These are phyloP conservation scores for Trapa incisa DNA, from an alignment of 345 rosid genomes.

Conservation along the genomic window DNA sequence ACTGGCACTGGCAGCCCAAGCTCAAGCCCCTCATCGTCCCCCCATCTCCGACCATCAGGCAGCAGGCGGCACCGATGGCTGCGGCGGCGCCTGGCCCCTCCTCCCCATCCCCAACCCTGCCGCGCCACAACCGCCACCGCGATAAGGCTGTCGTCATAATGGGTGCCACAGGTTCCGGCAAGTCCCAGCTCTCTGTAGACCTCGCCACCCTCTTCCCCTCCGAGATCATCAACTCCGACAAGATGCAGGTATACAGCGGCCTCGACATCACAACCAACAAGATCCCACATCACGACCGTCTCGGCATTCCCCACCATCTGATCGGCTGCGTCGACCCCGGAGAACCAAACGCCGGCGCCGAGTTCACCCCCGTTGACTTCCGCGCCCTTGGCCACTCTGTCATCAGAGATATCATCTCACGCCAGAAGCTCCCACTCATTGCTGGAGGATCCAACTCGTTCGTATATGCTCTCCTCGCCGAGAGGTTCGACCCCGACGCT, in stretches of 20 bases:
- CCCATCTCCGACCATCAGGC: neutral
- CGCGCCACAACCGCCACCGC: conserved; percentile 11
- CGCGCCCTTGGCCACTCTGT: conserved; percentile 37
- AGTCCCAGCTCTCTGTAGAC: conserved; percentile 70
- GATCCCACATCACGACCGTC: conserved; percentile 41
- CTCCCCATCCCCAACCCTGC: neutral
- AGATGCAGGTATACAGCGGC: conserved; percentile 71
- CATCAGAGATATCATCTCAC: conserved; percentile 27
- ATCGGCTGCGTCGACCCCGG: conserved; percentile 42
- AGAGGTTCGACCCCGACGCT: conserved; percentile 34
- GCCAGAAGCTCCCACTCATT: conserved; percentile 43
- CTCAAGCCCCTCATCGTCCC: neutral
- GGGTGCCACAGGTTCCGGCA: conserved; percentile 91
- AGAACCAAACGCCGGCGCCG: conserved; percentile 12
- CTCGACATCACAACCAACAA: conserved; percentile 85
- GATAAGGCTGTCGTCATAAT: conserved; percentile 62
- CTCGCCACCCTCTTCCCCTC: conserved; percentile 37
- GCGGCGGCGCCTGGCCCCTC: neutral
- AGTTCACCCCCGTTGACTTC: conserved; percentile 38
- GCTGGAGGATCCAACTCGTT: conserved; percentile 94
- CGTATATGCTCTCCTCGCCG: conserved; percentile 53
- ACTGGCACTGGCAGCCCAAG: neutral
- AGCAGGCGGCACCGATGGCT: conserved; percentile 8
- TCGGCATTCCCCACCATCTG: conserved; percentile 61
- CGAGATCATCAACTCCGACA: conserved; percentile 79